Percentiles rank a stretch among this genome's conserved stretches.
Evolutionary conservation across 495 filamentous ascomycete genomes (phyloP).

Genomic region (Cryomyces minteri): DNA sequence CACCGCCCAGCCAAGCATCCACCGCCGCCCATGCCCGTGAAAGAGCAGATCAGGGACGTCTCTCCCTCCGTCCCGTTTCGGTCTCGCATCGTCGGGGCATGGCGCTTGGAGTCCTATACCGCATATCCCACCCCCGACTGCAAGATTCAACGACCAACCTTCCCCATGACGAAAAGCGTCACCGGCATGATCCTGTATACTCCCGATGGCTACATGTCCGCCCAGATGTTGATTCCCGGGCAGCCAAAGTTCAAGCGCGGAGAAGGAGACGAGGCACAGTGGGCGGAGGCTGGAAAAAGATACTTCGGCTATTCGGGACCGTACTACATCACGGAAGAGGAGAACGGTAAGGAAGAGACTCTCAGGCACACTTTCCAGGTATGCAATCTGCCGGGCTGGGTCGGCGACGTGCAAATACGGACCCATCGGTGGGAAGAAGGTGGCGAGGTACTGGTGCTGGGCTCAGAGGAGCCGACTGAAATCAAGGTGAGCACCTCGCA

Average conservation of each 20-base stretch:
- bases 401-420: constrained; percentile 10
- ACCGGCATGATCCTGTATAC: constrained; percentile 16
- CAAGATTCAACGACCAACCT: constrained; percentile 6
- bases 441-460: constrained; percentile 10
- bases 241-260: constrained; percentile 9
- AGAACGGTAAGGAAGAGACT: constrained; percentile 3
- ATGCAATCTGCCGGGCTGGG: constrained; percentile 11
- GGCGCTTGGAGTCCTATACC: constrained; percentile 10
- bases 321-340: constrained; percentile 12
- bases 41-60: too few relatives aligned
- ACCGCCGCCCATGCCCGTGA: too few relatives aligned
- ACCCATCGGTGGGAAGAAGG: constrained; percentile 11
- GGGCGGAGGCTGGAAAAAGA: constrained; percentile 13
- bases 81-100: constrained; percentile 7
- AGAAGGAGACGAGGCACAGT: constrained; percentile 11
- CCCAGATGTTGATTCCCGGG: constrained; percentile 14
- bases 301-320: constrained; percentile 14
- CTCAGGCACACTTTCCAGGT: constrained; percentile 10
- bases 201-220: constrained; percentile 17
- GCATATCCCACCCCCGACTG: constrained; percentile 7
- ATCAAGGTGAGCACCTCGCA: constrained; percentile 7
- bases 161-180: constrained; percentile 12
- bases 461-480: constrained; percentile 9
- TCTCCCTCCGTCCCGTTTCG: background rate
- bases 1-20: too few relatives aligned